Percentiles rank a stretch among this genome's conserved stretches.
phyloP scores from a whole-genome alignment of 257 asterid genomes.

The Ajuga chamaepitys region DNA sequence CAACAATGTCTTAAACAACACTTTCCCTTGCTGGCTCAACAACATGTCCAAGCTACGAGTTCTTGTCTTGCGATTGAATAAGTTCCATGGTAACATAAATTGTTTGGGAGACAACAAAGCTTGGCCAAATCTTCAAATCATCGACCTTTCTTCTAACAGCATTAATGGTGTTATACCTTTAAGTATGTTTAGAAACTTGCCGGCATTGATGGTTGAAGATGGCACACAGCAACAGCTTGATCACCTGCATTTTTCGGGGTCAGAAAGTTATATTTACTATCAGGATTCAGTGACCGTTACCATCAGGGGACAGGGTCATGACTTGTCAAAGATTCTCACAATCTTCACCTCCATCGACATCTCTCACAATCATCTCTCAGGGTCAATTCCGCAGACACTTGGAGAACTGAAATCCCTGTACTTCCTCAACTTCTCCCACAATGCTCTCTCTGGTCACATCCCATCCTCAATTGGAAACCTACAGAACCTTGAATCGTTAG shows the following conservation, averaged over 20 bases:
- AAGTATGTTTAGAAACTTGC: constrained; percentile 13
- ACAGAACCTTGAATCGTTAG: constrained; percentile 27
- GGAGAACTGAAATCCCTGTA: constrained; percentile 25
- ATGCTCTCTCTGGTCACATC: constrained; percentile 28
- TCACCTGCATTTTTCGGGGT: constrained; percentile 1
- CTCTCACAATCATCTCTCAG: constrained; percentile 36
- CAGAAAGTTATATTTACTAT: constrained; percentile 14
- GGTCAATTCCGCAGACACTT: constrained; percentile 28
- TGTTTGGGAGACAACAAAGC: constrained; percentile 10
- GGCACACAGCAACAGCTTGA: not conserved
- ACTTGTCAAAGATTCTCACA: constrained; percentile 37
- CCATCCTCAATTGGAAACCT: constrained; percentile 26
- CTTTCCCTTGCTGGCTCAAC: constrained; percentile 37
- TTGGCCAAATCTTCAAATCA: constrained; percentile 28
- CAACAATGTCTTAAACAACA: constrained; percentile 26
- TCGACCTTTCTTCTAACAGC: constrained; percentile 34
- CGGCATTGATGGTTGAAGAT: constrained; percentile 19
- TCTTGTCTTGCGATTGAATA: constrained; percentile 25
- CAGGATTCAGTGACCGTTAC: constrained; percentile 35
- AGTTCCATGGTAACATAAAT: constrained; percentile 25
- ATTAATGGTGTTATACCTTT: constrained; percentile 25
- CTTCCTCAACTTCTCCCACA: constrained; percentile 34
- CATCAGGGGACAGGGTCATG: constrained; percentile 28
- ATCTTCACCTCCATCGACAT: constrained; percentile 35
- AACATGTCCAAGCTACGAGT: constrained; percentile 20